Evolutionary conservation across 2,329 filamentous ascomycete genomes (phyloP).

Genomic region (Colletotrichum trifolii): DNA sequence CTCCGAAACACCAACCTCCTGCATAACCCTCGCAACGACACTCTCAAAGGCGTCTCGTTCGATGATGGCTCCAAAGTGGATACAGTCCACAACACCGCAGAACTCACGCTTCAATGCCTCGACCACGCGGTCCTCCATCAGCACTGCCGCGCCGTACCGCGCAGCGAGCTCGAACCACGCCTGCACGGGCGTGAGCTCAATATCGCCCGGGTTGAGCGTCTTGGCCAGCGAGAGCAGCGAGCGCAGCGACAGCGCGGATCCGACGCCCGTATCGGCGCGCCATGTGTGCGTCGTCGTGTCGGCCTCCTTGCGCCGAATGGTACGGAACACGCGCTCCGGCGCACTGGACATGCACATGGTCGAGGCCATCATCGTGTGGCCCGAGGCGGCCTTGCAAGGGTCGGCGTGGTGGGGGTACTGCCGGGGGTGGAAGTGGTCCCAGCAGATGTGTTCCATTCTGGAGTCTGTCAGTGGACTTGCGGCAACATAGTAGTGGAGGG

Average conservation of each 20-base stretch:
- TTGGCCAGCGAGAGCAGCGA: conserved; percentile 57
- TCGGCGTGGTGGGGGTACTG: conserved; percentile 50
- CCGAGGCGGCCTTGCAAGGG: conserved; percentile 45
- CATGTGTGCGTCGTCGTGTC: conserved; percentile 42
- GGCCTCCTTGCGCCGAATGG: conserved; percentile 24
- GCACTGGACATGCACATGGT: conserved; percentile 55
- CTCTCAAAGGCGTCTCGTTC: conserved; percentile 59
- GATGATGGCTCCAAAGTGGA: conserved; percentile 60
- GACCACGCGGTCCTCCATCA: conserved; percentile 50
- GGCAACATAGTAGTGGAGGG: not conserved
- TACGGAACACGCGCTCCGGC: conserved; percentile 46
- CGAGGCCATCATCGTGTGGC: conserved; percentile 58
- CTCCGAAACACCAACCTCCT: conserved; percentile 32
- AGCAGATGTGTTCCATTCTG: conserved; percentile 65
- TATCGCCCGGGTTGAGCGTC: conserved; percentile 54
- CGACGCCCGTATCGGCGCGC: conserved; percentile 40
- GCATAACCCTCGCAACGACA: conserved; percentile 54
- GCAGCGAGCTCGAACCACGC: conserved; percentile 64
- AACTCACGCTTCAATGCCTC: conserved; percentile 54
- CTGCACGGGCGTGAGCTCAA: conserved; percentile 63
- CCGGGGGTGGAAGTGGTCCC: conserved; percentile 58
- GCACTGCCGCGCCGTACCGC: conserved; percentile 51
- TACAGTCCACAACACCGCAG: conserved; percentile 56
- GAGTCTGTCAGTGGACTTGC: not conserved
- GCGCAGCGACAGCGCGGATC: conserved; percentile 53